Evolutionary conservation across 2,329 filamentous ascomycete species (phyloP), one percentile per base, ranked within the genome.

Genomic region (Pyrenophora tritici-repentis): DNA sequence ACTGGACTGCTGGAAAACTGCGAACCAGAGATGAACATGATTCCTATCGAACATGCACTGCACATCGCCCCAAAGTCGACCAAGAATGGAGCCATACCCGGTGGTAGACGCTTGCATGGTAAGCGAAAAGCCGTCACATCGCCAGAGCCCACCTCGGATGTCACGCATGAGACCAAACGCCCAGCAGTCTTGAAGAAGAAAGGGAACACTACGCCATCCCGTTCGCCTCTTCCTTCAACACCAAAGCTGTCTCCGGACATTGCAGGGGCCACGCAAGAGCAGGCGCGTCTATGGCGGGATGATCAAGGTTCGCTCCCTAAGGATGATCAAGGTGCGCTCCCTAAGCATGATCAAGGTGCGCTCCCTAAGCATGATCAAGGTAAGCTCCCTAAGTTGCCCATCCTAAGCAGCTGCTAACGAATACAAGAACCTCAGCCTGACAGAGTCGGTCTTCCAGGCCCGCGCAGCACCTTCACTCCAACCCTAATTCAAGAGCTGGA

Each of bases 111-210:
- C 14, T 40, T 38, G 14, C 18, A 18, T 6, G 32, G 7, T 17
- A 58, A 58, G 40, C 55, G 53, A 7, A 53, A 53, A 35, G 46
- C 52, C 6, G 26, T 7, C 18, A 9, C 24, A 13, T 51, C 53
- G 20, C 55, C 55, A 9, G 43, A 41, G 1, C 14, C 9, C 8
- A 53, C 46, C n/a, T 51, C 52, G 29, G 17, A 48, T 14, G 42
- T 39, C n/a, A 51, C 50, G 42, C 42, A 34, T 9, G 33, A 32
- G 6, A n/a, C 29, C 13, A 47, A 51, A 31, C 50, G 39, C 14
- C 3, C 22, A 33, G 22, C 31, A 16, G 26, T 18, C 17, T 17
- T 7, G 16, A n/a, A 26, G 22, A 46, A 35, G 26, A 17, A 42
- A 14, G 42, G 39, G 16, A 24, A 7, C 4, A 24, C 9, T 29